Conservation (phyloP, 2,329 filamentous ascomycete species). For the Proliferodiscus dingleyae region DNA sequence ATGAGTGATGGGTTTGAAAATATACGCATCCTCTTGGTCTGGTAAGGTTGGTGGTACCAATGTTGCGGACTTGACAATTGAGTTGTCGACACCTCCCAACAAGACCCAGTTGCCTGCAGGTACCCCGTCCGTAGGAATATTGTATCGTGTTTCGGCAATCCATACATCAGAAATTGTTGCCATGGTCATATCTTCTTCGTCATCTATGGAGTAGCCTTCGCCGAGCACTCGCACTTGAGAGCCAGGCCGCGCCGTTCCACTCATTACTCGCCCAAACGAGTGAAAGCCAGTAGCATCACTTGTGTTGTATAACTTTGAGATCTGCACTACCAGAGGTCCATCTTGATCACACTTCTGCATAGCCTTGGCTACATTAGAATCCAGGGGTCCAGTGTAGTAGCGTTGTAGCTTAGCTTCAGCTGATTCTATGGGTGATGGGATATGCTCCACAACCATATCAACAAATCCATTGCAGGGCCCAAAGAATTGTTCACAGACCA, state of each 20-base stretch:
- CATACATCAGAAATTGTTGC: conserved; percentile 82
- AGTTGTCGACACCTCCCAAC: conserved; percentile 92
- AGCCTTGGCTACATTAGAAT: conserved; percentile 72
- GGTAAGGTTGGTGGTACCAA: conserved; percentile 75
- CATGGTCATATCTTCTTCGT: conserved; percentile 93
- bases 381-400: conserved; percentile 87
- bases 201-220: conserved; percentile 92
- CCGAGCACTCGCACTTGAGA: conserved; percentile 85
- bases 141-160: conserved; percentile 90
- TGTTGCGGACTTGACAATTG: conserved; percentile 95
- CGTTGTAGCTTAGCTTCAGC: conserved; percentile 71
- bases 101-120: conserved; percentile 92
- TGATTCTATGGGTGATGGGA: conserved; percentile 80
- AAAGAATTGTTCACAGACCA: conserved; percentile 95
- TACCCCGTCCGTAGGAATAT: conserved; percentile 83
- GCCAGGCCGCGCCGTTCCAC: conserved; percentile 79
- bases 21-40: conserved; percentile 87
- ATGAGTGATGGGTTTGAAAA: conserved; percentile 88
- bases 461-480: conserved; percentile 85
- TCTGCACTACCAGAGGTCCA: conserved; percentile 83
- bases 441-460: conserved; percentile 87
- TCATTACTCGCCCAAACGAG: conserved; percentile 86
- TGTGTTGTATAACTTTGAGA: conserved; percentile 91
- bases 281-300: conserved; percentile 87
- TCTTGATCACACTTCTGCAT: conserved; percentile 84